Evolutionary conservation across 495 filamentous ascomycete genomes (phyloP), one percentile per base, ranked within the genome.

Genomic region (Talaromyces nanjingensis): DNA sequence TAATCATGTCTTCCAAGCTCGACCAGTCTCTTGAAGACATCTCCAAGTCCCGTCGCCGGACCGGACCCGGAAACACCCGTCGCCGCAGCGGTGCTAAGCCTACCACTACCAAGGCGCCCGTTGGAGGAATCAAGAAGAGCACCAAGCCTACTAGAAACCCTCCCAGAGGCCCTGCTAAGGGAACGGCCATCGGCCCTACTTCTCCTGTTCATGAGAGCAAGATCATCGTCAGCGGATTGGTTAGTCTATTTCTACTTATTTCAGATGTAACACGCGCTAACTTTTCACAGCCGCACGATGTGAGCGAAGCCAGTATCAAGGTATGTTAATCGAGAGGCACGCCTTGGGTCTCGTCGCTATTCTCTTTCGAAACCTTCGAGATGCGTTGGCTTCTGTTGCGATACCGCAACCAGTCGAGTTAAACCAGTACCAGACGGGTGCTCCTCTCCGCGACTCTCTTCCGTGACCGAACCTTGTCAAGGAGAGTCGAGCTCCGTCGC

Each of bases 21-120:
- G 91, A 97, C 74, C 86, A 92, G 81, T 91, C 92, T 79, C 87
- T 98, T 63, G 94, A 98, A 74, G 91, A 97, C 77, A 96, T 98
- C 75, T 84, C 97, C 83, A 89, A 87, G 69, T 87, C 84, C 73
- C 86, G 86, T 67, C 83, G 84, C 69, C 82, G 85, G 69, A 80
- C 77, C 59, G 78, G 72, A 72, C 79, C 79, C 69, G 80, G 83
- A 63, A 78, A 81, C 67, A 77, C 82, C 71, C 79, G 81, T 69
- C 79, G 79, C 62, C 74, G 74, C 39, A 76, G 78, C 27, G 77
- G 83, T 64, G 71, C 81, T n/a, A 83, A 84, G 70, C 74, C 79
- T 49, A 67, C 82, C 37, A 71, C 83, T 33, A 71, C 79, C 63
- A 71, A 85, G 60, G 86, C 89, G 59, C 91, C 91, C 16, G 87